Evolutionary conservation across 768 basidiomycete species (phyloP).

Genomic region (Collybia mongolica): DNA sequence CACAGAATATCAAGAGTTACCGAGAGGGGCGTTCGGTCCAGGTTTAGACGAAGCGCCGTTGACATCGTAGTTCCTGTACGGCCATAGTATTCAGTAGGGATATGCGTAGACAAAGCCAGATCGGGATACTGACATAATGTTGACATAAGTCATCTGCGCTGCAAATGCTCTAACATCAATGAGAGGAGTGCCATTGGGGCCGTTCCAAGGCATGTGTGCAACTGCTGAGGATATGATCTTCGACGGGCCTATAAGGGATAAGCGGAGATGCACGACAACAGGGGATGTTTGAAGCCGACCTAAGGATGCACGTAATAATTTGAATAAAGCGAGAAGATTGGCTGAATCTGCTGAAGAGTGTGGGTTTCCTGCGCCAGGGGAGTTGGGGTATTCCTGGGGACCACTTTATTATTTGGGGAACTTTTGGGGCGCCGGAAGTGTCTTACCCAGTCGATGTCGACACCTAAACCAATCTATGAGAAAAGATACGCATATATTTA

Average conservation of each 20-base stretch:
- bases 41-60: conserved; percentile 60
- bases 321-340: conserved; percentile 63
- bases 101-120: neutral
- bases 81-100: conserved; percentile 17
- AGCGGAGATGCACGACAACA: conserved; percentile 4
- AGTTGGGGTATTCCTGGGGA: conserved; percentile 69
- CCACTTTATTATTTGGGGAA: conserved; percentile 30
- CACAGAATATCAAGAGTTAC: conserved; percentile 16
- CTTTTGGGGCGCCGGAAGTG: conserved; percentile 16
- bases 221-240: conserved; percentile 73
- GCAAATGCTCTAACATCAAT: conserved; percentile 66
- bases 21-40: conserved; percentile 75
- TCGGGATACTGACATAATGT: conserved; percentile 50
- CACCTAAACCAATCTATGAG: conserved; percentile 42
- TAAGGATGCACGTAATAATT: conserved; percentile 52
- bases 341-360: conserved; percentile 55
- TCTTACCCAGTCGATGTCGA: conserved; percentile 57
- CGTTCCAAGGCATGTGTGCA: conserved; percentile 68
- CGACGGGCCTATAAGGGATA: conserved; percentile 36
- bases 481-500: conserved; percentile 10
- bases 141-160: conserved; percentile 57
- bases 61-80: conserved; percentile 71
- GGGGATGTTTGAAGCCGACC: conserved; percentile 28
- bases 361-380: conserved; percentile 58
- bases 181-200: conserved; percentile 57